These are phyloP conservation scores for Leishmania major DNA, from an alignment of 208 protist species.

Conservation along the genomic window DNA sequence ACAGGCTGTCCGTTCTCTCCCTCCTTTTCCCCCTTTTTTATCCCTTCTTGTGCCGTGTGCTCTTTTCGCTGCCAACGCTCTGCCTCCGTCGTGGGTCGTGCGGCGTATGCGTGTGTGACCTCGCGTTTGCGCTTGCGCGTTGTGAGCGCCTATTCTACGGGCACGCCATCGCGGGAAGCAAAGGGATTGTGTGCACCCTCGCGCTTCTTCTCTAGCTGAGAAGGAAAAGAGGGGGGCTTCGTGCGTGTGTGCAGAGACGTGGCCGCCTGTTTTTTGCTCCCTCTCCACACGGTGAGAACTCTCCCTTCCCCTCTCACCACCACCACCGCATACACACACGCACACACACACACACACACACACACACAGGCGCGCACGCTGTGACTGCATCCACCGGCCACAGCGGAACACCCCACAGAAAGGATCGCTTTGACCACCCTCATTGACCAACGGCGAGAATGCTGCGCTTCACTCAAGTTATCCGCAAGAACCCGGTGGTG, in stretches of 20 bases:
- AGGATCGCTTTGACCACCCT: background rate
- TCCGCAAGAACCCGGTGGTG: conserved; percentile 86
- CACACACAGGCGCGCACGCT: background rate
- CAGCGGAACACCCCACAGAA: background rate
- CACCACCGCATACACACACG: too few relatives aligned
- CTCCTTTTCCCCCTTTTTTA: background rate
- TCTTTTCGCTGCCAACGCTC: background rate
- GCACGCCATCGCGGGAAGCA: background rate
- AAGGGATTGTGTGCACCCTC: background rate
- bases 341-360: background rate
- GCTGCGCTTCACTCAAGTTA: conserved; percentile 43
- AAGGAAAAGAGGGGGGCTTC: background rate
- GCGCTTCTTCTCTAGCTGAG: background rate
- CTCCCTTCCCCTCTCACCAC: background rate
- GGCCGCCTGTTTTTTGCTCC: background rate
- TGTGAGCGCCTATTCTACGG: background rate
- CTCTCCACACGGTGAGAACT: background rate
- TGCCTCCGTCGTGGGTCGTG: background rate
- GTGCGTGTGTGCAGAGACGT: background rate
- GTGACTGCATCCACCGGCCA: background rate
- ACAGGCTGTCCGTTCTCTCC: background rate
- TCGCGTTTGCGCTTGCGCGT: background rate
- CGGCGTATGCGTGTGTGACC: background rate
- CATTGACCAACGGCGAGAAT: conserved; percentile 25
- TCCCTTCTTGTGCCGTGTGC: too few relatives aligned